phyloP scores from a whole-genome alignment of 202 grass and related monocot genomes.

The Cymbopogon flexuosus region DNA sequence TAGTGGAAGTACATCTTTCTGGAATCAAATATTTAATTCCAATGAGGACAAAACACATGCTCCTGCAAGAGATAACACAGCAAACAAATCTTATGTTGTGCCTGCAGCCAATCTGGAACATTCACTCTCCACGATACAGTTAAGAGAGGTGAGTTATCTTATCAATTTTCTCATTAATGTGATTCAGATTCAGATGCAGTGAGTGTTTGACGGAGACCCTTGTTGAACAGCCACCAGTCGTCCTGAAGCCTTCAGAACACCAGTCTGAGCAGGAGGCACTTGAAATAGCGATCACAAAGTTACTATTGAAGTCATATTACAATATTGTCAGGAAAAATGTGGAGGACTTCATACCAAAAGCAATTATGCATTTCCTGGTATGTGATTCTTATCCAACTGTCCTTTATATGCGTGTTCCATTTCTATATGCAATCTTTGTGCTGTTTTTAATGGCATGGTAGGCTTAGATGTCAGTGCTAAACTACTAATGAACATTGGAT shows the following conservation, averaged over 20 bases:
- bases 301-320: conserved; percentile 97
- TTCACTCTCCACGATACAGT: conserved; percentile 70
- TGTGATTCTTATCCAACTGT: neutral
- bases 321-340: conserved; percentile 98
- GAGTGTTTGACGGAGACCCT: conserved; percentile 35
- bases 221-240: conserved; percentile 67
- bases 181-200: neutral
- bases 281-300: conserved; percentile 95
- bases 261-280: conserved; percentile 93
- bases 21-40: conserved; percentile 82
- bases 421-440: neutral
- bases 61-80: conserved; percentile 53
- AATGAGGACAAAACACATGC: conserved; percentile 60
- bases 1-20: conserved; percentile 63
- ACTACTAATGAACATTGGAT: conserved; percentile 2
- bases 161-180: conserved; percentile 17
- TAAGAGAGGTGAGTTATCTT: conserved; percentile 65
- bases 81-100: conserved; percentile 46
- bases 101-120: conserved; percentile 51
- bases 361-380: conserved; percentile 99
- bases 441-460: conserved; percentile 13
- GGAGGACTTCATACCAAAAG: conserved; percentile 90
- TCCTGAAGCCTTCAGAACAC: conserved; percentile 83
- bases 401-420: neutral
- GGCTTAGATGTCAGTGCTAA: neutral